Conservation (phyloP, 345 rosid genomes). For the Brassica rapa region DNA sequence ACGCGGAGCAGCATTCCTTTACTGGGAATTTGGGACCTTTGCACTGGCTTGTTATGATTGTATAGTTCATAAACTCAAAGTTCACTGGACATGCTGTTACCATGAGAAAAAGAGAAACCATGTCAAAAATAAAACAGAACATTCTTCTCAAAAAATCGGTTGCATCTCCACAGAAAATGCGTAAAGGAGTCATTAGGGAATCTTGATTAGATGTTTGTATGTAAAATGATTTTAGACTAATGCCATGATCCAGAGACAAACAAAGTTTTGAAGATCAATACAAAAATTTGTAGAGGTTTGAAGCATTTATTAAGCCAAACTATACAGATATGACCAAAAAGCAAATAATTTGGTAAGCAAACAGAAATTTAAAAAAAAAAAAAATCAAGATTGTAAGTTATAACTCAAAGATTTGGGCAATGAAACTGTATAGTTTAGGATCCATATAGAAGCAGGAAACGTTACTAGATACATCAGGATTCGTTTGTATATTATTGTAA, state of each 20-base stretch:
- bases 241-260: not conserved
- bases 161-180: not conserved
- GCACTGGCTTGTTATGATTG: constrained; percentile 51
- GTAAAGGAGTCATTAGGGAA: not conserved
- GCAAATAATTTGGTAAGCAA: not conserved
- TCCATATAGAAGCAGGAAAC: not conserved
- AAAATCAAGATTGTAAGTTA: constrained; percentile 13
- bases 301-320: not conserved
- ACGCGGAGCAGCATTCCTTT: constrained; percentile 49
- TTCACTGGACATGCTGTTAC: constrained; percentile 62
- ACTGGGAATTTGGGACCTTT: constrained; percentile 60
- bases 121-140: not conserved
- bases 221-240: not conserved
- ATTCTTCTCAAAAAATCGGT: not conserved
- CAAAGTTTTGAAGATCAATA: not conserved
- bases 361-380: not conserved
- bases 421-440: not conserved
- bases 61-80: constrained; percentile 64
- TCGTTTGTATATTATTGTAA: not conserved
- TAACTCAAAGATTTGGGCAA: not conserved
- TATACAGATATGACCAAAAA: constrained; percentile 4
- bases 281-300: constrained; percentile 1
- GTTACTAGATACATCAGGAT: constrained; percentile 12
- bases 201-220: not conserved
- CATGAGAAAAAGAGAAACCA: constrained; percentile 5